Base-by-base conservation (phyloP, 768 basidiomycete genomes). In the Auriscalpium orientale region DNA sequence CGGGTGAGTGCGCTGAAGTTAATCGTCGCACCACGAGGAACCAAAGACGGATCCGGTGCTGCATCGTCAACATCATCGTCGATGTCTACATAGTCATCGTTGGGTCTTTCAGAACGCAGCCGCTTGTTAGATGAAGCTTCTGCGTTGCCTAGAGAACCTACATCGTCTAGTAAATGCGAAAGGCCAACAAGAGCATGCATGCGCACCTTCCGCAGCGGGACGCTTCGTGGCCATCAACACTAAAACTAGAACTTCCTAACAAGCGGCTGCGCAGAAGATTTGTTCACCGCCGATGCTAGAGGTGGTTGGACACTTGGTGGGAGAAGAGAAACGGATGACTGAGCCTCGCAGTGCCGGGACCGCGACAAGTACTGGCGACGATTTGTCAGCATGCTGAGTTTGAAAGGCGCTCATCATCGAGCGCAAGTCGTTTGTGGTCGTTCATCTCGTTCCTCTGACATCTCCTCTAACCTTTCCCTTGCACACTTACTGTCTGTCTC, bases 1-100 rank as follows among this genome's bases (percentile, higher is more conserved):
- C 90, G 84, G 3, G 87, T 89, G 43, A 93, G 74, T 1, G 88
- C 90, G 64, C 83, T 87, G 68, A 93, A 83, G 62, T 93, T 93
- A 68, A 93, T 93, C n/a, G 87, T 92, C 21, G 87, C 84, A 34
- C 79, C 76, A 15, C 80, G 79, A 21, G 89, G 87, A 16, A 91
- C 75, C 44, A 88, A 63, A 34, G 75, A 62, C 3, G 70, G 38
- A 4, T 64, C 65, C 49, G 71, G 67, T 68, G 63, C 68, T 6
- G 59, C 54, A 37, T 81, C 76, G 57, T 84, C 83, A 59, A 72
- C 75, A 38, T 82, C 76, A 63, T 76, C 77, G 15, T 43, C 40
- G 3, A 43, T 43, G 13, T 43, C 78, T 28, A 82, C 59, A 58
- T 83, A 80, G 37, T 85, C 84, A n/a, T 78, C 77, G 22, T 79